Evolutionary conservation across 805 yeast genomes (phyloP).

Genomic region (Metschnikowia reukaufii): DNA sequence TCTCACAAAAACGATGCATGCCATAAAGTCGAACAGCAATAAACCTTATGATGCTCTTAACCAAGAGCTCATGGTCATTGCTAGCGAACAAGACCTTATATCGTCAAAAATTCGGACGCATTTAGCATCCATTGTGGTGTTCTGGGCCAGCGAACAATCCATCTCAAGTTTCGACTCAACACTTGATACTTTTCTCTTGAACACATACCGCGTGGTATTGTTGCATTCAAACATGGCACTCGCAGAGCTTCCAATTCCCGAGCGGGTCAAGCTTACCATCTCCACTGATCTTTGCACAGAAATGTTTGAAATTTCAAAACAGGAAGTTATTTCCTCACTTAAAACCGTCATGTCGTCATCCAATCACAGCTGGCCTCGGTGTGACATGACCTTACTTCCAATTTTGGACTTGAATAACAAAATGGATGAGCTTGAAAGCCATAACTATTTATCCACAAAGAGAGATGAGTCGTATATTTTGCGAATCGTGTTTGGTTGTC

Average conservation of each 20-base stretch:
- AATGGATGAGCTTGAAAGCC: constrained; percentile 33
- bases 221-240: constrained; percentile 3
- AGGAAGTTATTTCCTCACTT: constrained; percentile 16
- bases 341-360: constrained; percentile 27
- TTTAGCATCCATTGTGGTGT: constrained; percentile 23
- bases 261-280: constrained; percentile 25
- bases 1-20: constrained; percentile 19
- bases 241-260: constrained; percentile 14
- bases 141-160: constrained; percentile 8
- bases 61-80: constrained; percentile 4
- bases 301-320: constrained; percentile 24
- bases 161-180: constrained; percentile 8
- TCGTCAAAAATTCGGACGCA: constrained; percentile 19
- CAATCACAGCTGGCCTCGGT: constrained; percentile 38
- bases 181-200: constrained; percentile 26
- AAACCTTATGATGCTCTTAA: constrained; percentile 4
- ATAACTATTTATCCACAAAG: constrained; percentile 26
- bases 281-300: constrained; percentile 35
- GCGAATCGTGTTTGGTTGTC: constrained; percentile 20
- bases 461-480: constrained; percentile 11
- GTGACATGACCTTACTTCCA: constrained; percentile 39
- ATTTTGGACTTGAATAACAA: constrained; percentile 33
- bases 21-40: constrained; percentile 2
- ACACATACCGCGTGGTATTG: constrained; percentile 17
- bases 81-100: constrained; percentile 23